Base-by-base conservation (phyloP, 129 eudicot species). In the Helianthus tuberosus region DNA sequence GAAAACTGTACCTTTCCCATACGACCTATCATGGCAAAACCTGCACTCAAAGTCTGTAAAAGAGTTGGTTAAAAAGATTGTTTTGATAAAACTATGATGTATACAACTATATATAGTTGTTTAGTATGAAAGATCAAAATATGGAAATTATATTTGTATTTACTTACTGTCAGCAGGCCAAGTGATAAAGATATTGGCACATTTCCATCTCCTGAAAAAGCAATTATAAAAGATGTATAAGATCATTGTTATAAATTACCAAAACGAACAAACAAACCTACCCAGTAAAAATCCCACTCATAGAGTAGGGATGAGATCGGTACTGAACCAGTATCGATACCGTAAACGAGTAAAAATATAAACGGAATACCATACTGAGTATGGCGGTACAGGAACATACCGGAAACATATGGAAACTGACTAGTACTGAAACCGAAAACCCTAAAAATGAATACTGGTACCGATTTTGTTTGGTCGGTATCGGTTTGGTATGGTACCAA, bases 21-120 rank as follows among this genome's bases (percentile, higher is more conserved):
- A 60, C 99, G 96, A 54, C 97, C 99, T 72, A 95, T 91, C 97
- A 95, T 91, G 36, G 99, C 99, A 85, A 95, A 87, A 39, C 97
- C 97, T 74, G 85, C 97, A 0, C 95, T 88, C 77, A 95, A 77
- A 69, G 97, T 95, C 99, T 95, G 86, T 61, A 78, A 82, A 29
- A 55, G 41, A 64, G 76, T 69, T 66, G 20, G 75, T 74, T 35
- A 59, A 72, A 57, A 54, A 35, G 44, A 49, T 73, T 57, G 10
- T 59, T 23, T 58, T 59, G 10, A 44, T 52, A 17, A 12, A 53
- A 35, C 1, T 50, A 29, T 54, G 58, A 77, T 78, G 29, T 10
- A 64, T 14, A 39, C 14, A 52, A 44, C 14, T 7, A 60, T 29
- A 25, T 58, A 25, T 61, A 48, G 49, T 49, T 20, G 76, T 35